Conservation (phyloP, 352 stramenopile genomes). For the Globisporangium camurandrum region DNA sequence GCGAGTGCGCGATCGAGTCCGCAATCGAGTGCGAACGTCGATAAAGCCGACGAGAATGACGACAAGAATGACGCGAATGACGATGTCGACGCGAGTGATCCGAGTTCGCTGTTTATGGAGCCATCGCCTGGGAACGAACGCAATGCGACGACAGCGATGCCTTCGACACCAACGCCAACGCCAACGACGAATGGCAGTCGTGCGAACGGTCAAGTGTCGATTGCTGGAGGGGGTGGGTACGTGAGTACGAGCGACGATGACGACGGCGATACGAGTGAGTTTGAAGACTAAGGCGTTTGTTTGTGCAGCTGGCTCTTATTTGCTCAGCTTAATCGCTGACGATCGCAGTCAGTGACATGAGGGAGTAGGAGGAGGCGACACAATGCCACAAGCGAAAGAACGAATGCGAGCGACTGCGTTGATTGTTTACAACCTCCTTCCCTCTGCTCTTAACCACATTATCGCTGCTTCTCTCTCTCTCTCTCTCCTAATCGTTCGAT, state of each 20-base stretch:
- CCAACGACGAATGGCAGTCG: conserved; percentile 1
- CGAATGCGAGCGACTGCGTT: neutral
- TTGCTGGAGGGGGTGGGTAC: neutral
- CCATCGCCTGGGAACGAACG: no score
- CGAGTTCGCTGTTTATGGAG: conserved; percentile 9
- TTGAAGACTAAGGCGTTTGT: conserved; percentile 10
- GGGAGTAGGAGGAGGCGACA: no score
- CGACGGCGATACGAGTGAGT: conserved; percentile 15
- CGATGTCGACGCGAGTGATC: conserved; percentile 10
- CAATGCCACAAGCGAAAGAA: neutral
- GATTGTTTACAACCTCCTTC: no score
- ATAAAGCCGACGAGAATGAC: no score
- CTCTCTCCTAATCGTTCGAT: neutral
- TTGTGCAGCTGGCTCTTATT: no score
- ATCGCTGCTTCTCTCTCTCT: conserved; percentile 5
- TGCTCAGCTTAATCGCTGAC: no score
- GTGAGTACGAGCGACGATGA: conserved; percentile 21
- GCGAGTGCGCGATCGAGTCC: no score
- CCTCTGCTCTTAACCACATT: neutral
- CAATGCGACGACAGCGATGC: conserved; percentile 6
- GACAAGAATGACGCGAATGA: no score
- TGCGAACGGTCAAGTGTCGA: no score
- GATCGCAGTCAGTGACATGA: no score
- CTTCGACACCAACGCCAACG: conserved; percentile 2
- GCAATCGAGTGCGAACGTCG: no score